Evolutionary conservation across 495 filamentous ascomycete genomes (phyloP).

Genomic region (Penicillium silybi): DNA sequence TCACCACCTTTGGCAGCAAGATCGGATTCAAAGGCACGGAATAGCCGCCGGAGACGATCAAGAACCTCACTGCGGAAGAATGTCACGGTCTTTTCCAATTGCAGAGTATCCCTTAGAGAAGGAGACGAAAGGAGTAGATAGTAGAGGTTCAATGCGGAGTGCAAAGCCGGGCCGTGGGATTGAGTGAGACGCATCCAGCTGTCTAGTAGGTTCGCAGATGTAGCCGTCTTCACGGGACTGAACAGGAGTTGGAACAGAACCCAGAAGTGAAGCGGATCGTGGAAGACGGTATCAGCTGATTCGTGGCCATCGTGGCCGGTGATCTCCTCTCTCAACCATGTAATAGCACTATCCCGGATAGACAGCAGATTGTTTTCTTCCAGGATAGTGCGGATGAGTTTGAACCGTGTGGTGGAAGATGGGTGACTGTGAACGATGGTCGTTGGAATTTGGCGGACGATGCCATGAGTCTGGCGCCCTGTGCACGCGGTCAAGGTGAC

Average conservation of each 20-base stretch:
- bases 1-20: slow-evolving; percentile 35
- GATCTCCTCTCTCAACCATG: slow-evolving; percentile 85
- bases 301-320: slow-evolving; percentile 37
- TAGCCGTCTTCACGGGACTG: slow-evolving; percentile 16
- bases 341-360: slow-evolving; percentile 75
- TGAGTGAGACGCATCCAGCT: slow-evolving; percentile 40
- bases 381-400: slow-evolving; percentile 75
- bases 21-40: slow-evolving; percentile 35
- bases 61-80: slow-evolving; percentile 40
- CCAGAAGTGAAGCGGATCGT: slow-evolving; percentile 48
- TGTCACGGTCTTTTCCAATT: slow-evolving; percentile 34
- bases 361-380: slow-evolving; percentile 70
- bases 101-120: slow-evolving; percentile 25
- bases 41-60: slow-evolving; percentile 29
- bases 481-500: slow-evolving; percentile 64
- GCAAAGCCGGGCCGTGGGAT: slow-evolving; percentile 32
- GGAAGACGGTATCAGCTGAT: slow-evolving; percentile 24
- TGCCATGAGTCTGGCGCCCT: slow-evolving; percentile 61
- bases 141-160: slow-evolving; percentile 44
- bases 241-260: slow-evolving; percentile 41
- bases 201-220: slow-evolving; percentile 28
- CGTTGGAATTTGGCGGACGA: slow-evolving; percentile 70
- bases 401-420: slow-evolving; percentile 61
- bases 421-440: slow-evolving; percentile 74
- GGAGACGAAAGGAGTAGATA: slow-evolving; percentile 41